phyloP scores from a whole-genome alignment of 345 rosid genomes.

The Hibiscus tridactylites region DNA sequence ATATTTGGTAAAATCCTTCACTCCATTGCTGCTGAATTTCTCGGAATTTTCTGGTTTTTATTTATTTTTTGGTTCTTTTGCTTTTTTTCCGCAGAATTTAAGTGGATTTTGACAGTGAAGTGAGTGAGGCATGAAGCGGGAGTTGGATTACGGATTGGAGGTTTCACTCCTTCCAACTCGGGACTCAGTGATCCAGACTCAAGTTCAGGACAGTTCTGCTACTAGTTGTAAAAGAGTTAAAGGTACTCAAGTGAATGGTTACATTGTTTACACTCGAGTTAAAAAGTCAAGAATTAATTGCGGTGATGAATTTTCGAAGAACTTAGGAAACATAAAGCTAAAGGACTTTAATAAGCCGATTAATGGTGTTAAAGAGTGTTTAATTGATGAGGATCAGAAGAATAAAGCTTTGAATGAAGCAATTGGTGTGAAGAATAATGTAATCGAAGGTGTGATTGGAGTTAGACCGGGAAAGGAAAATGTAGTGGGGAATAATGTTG shows the following conservation, averaged over 20 bases:
- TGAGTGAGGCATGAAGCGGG: slow-evolving; percentile 52
- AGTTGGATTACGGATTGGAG: slow-evolving; percentile 27
- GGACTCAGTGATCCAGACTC: slow-evolving; percentile 24
- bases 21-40: not conserved
- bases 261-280: slow-evolving; percentile 66
- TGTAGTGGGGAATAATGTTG: slow-evolving; percentile 14
- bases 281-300: slow-evolving; percentile 27
- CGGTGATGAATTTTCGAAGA: slow-evolving; percentile 17
- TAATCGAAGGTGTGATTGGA: not conserved
- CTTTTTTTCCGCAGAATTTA: not conserved
- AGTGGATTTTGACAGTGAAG: slow-evolving; percentile 21
- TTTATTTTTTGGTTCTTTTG: not conserved
- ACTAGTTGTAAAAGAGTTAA: slow-evolving; percentile 48
- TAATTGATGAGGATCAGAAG: slow-evolving; percentile 13
- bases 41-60: not conserved
- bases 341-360: slow-evolving; percentile 15
- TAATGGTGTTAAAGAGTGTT: slow-evolving; percentile 4
- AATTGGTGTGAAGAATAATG: not conserved
- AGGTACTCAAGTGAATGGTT: slow-evolving; percentile 54
- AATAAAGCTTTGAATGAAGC: slow-evolving; percentile 7
- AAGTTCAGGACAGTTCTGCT: slow-evolving; percentile 26
- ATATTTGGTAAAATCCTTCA: slow-evolving; percentile 1
- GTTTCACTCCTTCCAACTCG: slow-evolving; percentile 26
- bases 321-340: slow-evolving; percentile 12
- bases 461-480: not conserved